Base-by-base conservation (phyloP, 768 basidiomycete genomes). In the Boletus tylopilopsis region DNA sequence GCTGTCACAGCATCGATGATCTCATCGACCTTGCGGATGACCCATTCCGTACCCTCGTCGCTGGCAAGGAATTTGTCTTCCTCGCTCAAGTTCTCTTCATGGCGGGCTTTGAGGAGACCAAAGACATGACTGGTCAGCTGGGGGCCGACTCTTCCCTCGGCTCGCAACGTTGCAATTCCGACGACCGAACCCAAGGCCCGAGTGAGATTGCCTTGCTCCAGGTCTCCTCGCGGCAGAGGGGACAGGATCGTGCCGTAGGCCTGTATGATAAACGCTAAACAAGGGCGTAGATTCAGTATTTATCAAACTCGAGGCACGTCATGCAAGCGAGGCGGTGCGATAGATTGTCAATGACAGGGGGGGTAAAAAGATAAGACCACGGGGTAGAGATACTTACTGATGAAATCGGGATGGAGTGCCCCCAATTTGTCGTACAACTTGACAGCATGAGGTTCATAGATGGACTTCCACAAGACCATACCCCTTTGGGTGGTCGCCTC, bases 371-470 rank as follows among this genome's bases (percentile, higher is more conserved):
- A 70, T 68, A 68, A 68, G 63, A 45, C 62, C 64, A 69, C 62
- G 66, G 65, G 66, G 67, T 60, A 60, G 50, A 39, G 61, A 51
- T 62, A 82, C 89, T 74, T 70, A 92, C 90, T 76, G 68, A 93
- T 91, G 74, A 95, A 90, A 76, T 95, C 93, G 53, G 93, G 93
- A 70, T 95, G 93, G 73, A 91, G 90, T 48, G 80, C 78, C 64
- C 78, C 84, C 55, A 95, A 77, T 74, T 93, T 95, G 73, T 82
- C 74, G 71, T 90, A 80, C 64, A 95, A 81, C 73, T 94, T 95
- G 74, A 82, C 82, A 64, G 84, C 85, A 74, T 92, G 88, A 66
- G 92, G 92, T 67, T 81, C 74, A 69, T 95, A 95, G 70, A 95
- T 92, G 46, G 83, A 80, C 67, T 85, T 76, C 90, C 93, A 95